Conservation (phyloP, 176 grass and related monocot species). For the Canna indica region DNA sequence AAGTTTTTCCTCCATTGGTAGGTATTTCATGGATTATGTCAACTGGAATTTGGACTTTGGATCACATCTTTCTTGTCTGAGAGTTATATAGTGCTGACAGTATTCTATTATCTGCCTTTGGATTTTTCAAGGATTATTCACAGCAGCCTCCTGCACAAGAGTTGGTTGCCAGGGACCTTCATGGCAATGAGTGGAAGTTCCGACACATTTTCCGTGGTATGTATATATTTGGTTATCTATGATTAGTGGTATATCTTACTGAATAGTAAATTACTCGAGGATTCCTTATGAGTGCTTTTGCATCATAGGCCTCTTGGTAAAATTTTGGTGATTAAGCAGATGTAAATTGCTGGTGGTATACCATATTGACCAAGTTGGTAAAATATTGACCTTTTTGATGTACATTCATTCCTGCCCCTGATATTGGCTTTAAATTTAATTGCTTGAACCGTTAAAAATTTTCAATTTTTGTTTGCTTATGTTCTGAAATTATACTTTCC, state of each 20-base stretch:
- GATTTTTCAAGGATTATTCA: conserved; percentile 69
- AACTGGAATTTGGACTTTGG: no score
- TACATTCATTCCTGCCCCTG: neutral
- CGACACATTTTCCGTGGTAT: conserved; percentile 88
- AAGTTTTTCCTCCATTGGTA: conserved; percentile 98
- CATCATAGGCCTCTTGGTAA: neutral
- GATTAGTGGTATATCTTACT: neutral
- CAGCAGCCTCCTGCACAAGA: conserved; percentile 94
- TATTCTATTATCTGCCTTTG: conserved; percentile 15
- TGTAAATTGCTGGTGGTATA: neutral
- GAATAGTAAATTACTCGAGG: neutral
- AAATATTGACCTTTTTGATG: neutral
- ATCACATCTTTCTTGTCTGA: neutral
- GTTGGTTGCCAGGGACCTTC: conserved; percentile 89
- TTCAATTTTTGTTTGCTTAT: neutral
- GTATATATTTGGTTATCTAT: conserved; percentile 7
- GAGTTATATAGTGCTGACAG: neutral
- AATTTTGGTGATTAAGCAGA: neutral
- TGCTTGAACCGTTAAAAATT: neutral
- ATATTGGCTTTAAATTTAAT: neutral
- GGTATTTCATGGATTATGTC: conserved; percentile 2
- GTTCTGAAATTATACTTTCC: neutral
- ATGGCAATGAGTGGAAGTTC: conserved; percentile 98
- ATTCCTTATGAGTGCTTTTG: neutral
- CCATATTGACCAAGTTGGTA: neutral